Evolutionary conservation across 148 eudicot species (phyloP), one percentile per base, ranked within the genome.

Genomic region (Nepenthes mirabilis): DNA sequence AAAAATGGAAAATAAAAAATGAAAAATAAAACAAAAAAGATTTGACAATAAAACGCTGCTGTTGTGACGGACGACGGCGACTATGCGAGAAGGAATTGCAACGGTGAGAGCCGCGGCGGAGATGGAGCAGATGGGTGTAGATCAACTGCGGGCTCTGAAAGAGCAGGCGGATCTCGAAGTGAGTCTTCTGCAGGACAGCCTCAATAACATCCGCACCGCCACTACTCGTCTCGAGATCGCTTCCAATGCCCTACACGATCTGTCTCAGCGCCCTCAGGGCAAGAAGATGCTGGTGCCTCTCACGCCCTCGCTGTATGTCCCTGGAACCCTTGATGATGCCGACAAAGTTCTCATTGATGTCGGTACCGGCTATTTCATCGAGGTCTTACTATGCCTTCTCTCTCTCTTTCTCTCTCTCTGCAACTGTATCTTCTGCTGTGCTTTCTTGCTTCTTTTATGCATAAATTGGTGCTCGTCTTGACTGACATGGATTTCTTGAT

Each of bases 261-360:
- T 91, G 69, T 88, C 98, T 37, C 79, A 82, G 56, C 96, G 96
- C 35, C 90, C 96, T 56, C 82, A 73, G 77, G 94, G 79, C 49
- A 91, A 91, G 82, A 71, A 82, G 64, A 83, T 91, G 94, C 69
- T 91, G 70, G 96, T 91, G 7, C 98, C 98, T 3, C 77, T 91
- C 32, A 91, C 98, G 40, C 96, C 94, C 54, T 91, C 98, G 37
- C 83, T 91, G 36, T 91, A 91, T 47, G 98, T 86, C n/a, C 88
- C 94, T 2, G 98, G 94, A 2, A 75, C 73, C 12, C 94, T 88
- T 1, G 94, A 91, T 61, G 95, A 88, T 61, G 76, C 96, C 12
- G 70, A 78, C 37, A 82, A 83, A 9, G 96, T 91, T 13, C 83
- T 91, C 32, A 95, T 91, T 11, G 98, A 91, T 68, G 86, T 91